These are phyloP conservation scores for Catharanthus roseus DNA, from an alignment of 257 asterid species.

Conservation along the genomic window DNA sequence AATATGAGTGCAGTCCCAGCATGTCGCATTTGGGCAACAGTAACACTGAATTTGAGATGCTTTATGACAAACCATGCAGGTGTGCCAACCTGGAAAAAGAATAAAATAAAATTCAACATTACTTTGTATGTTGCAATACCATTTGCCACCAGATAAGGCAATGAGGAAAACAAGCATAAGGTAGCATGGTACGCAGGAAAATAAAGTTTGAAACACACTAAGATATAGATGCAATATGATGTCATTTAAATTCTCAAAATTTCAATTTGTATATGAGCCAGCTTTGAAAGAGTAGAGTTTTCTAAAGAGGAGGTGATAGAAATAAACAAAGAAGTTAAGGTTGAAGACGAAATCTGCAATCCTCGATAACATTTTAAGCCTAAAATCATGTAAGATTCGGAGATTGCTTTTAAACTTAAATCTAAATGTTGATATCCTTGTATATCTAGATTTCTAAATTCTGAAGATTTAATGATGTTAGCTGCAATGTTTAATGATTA, in stretches of 20 bases:
- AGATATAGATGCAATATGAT: not conserved
- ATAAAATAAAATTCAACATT: not conserved
- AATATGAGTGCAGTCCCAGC: constrained; percentile 44
- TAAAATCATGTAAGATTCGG: not conserved
- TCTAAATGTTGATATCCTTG: not conserved
- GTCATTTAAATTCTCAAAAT: not conserved
- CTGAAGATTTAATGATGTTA: too few species aligned
- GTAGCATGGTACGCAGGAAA: not conserved
- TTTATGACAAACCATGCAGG: constrained; percentile 43
- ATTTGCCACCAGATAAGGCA: not conserved
- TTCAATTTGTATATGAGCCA: not conserved
- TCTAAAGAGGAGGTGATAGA: not conserved
- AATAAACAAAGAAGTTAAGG: not conserved
- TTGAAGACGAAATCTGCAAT: not conserved
- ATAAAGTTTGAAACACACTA: not conserved
- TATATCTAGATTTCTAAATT: not conserved
- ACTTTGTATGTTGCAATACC: not conserved
- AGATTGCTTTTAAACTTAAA: not conserved
- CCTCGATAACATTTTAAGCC: not conserved
- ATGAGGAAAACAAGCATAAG: not conserved
- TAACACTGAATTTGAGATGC: constrained; percentile 47
- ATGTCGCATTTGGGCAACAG: constrained; percentile 57
- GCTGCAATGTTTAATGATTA: not conserved
- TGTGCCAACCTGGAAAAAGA: constrained; percentile 66
- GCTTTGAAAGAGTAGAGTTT: not conserved